Conservation (phyloP, 768 basidiomycete species). For the Boletus reticulatus region DNA sequence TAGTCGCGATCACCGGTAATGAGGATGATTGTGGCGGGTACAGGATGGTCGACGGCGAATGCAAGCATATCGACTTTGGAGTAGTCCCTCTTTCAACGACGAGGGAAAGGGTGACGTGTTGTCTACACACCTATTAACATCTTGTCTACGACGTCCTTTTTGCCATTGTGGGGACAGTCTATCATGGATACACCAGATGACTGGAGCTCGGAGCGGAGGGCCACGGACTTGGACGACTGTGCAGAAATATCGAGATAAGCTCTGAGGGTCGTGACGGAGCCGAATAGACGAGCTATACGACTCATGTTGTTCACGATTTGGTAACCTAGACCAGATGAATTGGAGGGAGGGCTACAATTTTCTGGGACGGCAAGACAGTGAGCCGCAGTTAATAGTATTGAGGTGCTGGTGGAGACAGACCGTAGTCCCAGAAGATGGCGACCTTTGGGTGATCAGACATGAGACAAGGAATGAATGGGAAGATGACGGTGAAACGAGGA, state of each 20-base stretch:
- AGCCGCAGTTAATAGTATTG: background rate
- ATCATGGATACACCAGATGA: conserved; percentile 43
- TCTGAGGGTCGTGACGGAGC: conserved; percentile 48
- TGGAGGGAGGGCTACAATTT: conserved; percentile 32
- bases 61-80: conserved; percentile 62
- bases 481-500: background rate
- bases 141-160: conserved; percentile 42
- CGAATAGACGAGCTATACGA: conserved; percentile 44
- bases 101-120: background rate
- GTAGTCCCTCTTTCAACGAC: conserved; percentile 2
- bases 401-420: conserved; percentile 14
- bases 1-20: conserved; percentile 70
- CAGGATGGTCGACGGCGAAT: conserved; percentile 59
- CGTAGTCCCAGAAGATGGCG: conserved; percentile 43
- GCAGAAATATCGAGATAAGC: conserved; percentile 52
- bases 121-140: conserved; percentile 41
- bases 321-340: conserved; percentile 36
- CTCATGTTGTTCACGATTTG: conserved; percentile 43
- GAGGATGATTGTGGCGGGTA: conserved; percentile 54
- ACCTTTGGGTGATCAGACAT: conserved; percentile 39
- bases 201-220: conserved; percentile 42
- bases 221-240: conserved; percentile 32
- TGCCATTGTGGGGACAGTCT: conserved; percentile 34
- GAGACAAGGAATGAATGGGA: conserved; percentile 12
- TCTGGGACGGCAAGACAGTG: conserved; percentile 21